Evolutionary conservation across 176 grass and related monocot species (phyloP).

Genomic region (Ensete ventricosum): DNA sequence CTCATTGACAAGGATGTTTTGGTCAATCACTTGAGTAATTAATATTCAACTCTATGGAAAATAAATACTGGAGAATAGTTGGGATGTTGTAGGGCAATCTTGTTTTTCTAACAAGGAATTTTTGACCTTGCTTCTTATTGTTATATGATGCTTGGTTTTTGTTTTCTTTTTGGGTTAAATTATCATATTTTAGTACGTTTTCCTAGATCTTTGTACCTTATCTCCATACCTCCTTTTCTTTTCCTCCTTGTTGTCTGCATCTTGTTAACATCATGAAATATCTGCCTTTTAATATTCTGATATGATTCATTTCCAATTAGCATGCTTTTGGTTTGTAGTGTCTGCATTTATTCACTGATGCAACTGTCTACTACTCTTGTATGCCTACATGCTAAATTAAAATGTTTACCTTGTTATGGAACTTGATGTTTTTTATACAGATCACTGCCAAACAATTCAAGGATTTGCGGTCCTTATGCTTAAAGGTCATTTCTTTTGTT

Average conservation of each 20-base stretch:
- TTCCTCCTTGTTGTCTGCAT: not conserved
- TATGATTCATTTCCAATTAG: not conserved
- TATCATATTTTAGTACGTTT: not conserved
- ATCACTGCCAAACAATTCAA: constrained; percentile 62
- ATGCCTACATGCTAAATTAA: not conserved
- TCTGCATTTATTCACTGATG: too few species aligned
- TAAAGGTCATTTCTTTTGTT: constrained; percentile 61
- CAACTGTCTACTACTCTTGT: not conserved
- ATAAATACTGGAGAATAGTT: not conserved
- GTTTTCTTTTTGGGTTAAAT: not conserved
- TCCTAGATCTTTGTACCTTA: not conserved
- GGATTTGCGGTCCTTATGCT: constrained; percentile 71
- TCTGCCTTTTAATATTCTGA: too few species aligned
- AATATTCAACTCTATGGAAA: not conserved
- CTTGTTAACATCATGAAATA: not conserved
- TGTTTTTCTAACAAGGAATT: not conserved
- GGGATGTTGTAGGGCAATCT: not conserved
- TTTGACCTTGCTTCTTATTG: too few species aligned
- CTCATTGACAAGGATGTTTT: not conserved
- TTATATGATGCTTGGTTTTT: not conserved
- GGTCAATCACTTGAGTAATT: not conserved
- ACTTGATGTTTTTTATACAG: constrained; percentile 29
- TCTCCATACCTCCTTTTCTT: not conserved
- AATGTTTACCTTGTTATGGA: not conserved
- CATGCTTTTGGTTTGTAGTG: not conserved